Conservation (phyloP, 257 asterid species). For the Rehmannia glutinosa region DNA sequence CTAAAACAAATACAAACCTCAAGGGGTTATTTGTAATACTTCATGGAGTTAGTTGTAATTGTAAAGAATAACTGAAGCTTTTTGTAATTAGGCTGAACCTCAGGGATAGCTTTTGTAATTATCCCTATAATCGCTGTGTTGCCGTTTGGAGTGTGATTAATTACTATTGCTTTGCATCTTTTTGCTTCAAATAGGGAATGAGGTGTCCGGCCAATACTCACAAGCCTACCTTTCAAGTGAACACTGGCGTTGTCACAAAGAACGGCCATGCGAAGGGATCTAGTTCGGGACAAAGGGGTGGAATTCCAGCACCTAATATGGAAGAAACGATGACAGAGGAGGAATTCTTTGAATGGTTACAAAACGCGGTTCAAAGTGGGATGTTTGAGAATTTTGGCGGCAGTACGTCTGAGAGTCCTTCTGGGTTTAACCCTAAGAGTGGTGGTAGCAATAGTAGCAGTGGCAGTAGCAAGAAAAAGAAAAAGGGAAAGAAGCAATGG, state of each 20-base stretch:
- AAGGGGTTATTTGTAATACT: too few species aligned
- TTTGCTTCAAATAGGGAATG: slow-evolving; percentile 62
- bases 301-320: slow-evolving; percentile 47
- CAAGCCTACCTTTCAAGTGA: slow-evolving; percentile 90
- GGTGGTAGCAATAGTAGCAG: slow-evolving; percentile 29
- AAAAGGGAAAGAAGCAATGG: slow-evolving; percentile 78
- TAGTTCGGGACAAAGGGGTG: slow-evolving; percentile 54
- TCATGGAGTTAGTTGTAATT: too few species aligned
- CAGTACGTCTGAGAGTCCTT: slow-evolving; percentile 38
- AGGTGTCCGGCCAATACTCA: slow-evolving; percentile 79
- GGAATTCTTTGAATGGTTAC: slow-evolving; percentile 85
- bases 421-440: slow-evolving; percentile 40
- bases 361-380: slow-evolving; percentile 71
- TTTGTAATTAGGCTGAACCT: too few species aligned
- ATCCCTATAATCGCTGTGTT: too few species aligned
- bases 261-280: slow-evolving; percentile 46
- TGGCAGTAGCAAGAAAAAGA: slow-evolving; percentile 59
- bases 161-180: background rate
- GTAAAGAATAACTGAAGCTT: too few species aligned
- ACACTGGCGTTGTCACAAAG: slow-evolving; percentile 63
- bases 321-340: slow-evolving; percentile 85
- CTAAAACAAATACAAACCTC: too few species aligned
- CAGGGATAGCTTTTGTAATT: too few species aligned
- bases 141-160: too few species aligned
- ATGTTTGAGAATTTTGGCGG: slow-evolving; percentile 49